These are phyloP conservation scores for Leptographium radiaticola DNA, from an alignment of 2,329 filamentous ascomycete species.

Conservation along the genomic window DNA sequence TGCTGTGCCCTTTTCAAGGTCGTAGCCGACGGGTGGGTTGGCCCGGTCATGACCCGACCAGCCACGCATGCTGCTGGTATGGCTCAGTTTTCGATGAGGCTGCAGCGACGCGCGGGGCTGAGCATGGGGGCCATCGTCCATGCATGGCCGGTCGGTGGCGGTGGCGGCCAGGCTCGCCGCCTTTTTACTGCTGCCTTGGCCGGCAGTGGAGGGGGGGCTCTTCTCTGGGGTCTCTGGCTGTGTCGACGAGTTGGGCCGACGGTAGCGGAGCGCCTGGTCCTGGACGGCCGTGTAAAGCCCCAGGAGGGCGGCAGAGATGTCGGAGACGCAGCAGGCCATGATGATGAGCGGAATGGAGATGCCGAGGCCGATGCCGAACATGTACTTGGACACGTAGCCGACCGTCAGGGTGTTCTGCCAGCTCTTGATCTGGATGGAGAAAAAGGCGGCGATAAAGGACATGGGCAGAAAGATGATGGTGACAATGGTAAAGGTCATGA, in stretches of 20 bases:
- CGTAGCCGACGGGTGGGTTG: not conserved
- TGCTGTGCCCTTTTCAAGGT: conserved; percentile 5
- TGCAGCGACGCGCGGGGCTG: not conserved
- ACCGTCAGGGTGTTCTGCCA: conserved; percentile 24
- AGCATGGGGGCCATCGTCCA: not conserved
- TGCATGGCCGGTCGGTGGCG: not conserved
- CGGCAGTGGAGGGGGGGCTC: not conserved
- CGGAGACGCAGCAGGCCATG: conserved; percentile 23
- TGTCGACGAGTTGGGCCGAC: no score
- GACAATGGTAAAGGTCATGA: conserved; percentile 32
- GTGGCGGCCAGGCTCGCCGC: not conserved
- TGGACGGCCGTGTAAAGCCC: not conserved
- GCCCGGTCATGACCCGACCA: conserved; percentile 2
- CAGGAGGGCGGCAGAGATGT: conserved; percentile 16
- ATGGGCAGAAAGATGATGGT: conserved; percentile 32
- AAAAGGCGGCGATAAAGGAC: conserved; percentile 29
- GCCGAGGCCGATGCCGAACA: conserved; percentile 25
- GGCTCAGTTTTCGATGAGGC: not conserved
- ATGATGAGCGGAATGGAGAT: conserved; percentile 25
- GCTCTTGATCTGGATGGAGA: conserved; percentile 30
- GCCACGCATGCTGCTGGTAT: not conserved
- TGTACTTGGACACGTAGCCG: conserved; percentile 16
- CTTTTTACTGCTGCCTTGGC: not conserved
- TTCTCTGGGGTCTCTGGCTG: not conserved
- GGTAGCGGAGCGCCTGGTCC: not conserved